Evolutionary conservation across 2,329 filamentous ascomycete species (phyloP), one percentile per base, ranked within the genome.

Genomic region (Sporothrix brunneoviolacea): DNA sequence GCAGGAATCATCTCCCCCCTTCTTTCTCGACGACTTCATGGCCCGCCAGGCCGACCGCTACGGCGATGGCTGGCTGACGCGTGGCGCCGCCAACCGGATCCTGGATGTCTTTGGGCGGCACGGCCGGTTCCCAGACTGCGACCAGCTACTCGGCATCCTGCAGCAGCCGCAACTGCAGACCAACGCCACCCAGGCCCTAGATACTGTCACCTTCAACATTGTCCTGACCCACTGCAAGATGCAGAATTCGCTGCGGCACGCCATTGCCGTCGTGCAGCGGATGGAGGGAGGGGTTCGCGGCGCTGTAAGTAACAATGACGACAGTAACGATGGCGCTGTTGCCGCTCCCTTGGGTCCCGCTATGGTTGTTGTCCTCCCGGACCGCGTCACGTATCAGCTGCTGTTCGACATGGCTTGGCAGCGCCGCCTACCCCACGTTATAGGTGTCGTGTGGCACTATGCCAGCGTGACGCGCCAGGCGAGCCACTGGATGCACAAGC

Each of bases 61-160:
- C 59, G 73, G 74, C 4, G 55, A 61, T 1, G 62, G 62, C n/a
- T 79, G 75, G 75, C 61, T 72, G 32, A 68, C 65, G 5, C 57
- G 55, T 19, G 55, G 58, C 5, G 62, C 69, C 2, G 58, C 68
- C 36, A 67, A 70, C 56, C 58, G 57, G 30, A 67, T 74, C 21
- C 54, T 76, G n/a, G 60, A 66, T 3, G 69, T 74, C 39, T 65
- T 74, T 21, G 67, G 70, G 42, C 62, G 65, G 27, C 66, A 74
- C 58, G 62, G 69, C 38, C 59, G 58, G 24, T 62, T 65, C 37
- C 51, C 54, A 22, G 61, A 64, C 16, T 59, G 58, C 41, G 43
- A 45, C 8, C 48, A 51, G 13, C 48, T 76, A 12, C 58, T 75
- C 10, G 57, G 64, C 16, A 24, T 56, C 42, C 61, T 68, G 61